phyloP scores from a whole-genome alignment of 2,329 filamentous ascomycete species.

The Botrytis paeoniae region DNA sequence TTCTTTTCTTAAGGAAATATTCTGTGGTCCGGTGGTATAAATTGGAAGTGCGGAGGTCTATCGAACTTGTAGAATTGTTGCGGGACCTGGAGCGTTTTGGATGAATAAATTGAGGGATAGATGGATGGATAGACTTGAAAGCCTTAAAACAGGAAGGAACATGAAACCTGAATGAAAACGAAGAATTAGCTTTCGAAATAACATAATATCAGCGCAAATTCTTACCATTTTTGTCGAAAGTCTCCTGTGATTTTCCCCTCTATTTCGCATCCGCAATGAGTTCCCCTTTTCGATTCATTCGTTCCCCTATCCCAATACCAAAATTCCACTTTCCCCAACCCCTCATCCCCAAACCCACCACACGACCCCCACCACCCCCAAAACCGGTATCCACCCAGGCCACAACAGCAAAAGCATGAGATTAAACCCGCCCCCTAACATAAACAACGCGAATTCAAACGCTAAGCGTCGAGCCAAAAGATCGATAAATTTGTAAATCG shows the following conservation, averaged over 20 bases:
- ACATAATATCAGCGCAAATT: not conserved
- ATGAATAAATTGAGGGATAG: not conserved
- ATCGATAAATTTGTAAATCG: slow-evolving; percentile 22
- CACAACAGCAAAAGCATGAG: slow-evolving; percentile 35
- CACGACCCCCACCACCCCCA: slow-evolving; percentile 9
- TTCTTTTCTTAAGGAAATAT: slow-evolving; percentile 61
- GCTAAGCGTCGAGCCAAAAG: slow-evolving; percentile 21
- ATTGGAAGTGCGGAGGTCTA: not conserved
- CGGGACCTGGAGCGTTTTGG: not conserved
- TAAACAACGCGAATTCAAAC: slow-evolving; percentile 34
- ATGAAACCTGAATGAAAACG: not conserved
- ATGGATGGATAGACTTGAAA: not conserved
- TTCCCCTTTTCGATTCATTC: not conserved
- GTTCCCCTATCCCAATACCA: not conserved
- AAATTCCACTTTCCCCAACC: not conserved
- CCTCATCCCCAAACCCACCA: not conserved
- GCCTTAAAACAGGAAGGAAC: not conserved
- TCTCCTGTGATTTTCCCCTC: not conserved
- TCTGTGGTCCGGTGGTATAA: not conserved
- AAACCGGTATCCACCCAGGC: slow-evolving; percentile 36
- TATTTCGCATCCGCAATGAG: not conserved
- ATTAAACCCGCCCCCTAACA: slow-evolving; percentile 33
- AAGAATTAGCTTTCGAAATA: not conserved
- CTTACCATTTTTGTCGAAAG: not conserved
- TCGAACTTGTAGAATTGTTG: not conserved